These are phyloP conservation scores for Fusarium miscanthi DNA, from an alignment of 2,329 filamentous ascomycete genomes.

Conservation along the genomic window DNA sequence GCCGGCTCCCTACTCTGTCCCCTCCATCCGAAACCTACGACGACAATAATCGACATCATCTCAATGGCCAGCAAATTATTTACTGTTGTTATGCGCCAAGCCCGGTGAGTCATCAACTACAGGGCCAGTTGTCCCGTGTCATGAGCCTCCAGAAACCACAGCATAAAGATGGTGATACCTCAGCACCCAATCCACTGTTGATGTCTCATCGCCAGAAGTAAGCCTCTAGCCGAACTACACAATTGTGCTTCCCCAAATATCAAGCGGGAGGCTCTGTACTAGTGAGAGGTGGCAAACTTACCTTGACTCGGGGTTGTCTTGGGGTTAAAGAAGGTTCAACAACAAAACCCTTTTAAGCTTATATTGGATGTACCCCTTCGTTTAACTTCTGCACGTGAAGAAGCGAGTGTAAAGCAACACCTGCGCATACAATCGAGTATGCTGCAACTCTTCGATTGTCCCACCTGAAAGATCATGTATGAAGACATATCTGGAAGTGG, in stretches of 20 bases:
- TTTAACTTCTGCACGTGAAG: constrained; percentile 12
- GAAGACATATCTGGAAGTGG: constrained; percentile 14
- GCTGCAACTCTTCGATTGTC: constrained; percentile 8
- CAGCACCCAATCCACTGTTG: constrained; percentile 27
- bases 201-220: constrained; percentile 28
- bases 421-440: not conserved
- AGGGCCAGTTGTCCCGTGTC: constrained; percentile 17
- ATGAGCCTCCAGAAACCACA: constrained; percentile 29
- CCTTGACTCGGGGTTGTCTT: constrained; percentile 29
- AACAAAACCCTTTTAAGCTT: constrained; percentile 43
- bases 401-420: constrained; percentile 16
- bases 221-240: constrained; percentile 34
- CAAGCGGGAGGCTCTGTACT: constrained; percentile 1
- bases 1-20: constrained; percentile 22
- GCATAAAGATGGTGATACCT: constrained; percentile 32
- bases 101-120: constrained; percentile 9
- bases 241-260: constrained; percentile 22
- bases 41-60: not conserved
- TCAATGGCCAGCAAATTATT: not conserved
- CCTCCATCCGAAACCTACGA: not conserved
- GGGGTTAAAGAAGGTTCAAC: constrained; percentile 8
- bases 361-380: constrained; percentile 34
- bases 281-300: not conserved
- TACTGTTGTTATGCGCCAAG: constrained; percentile 3
- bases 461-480: constrained; percentile 8